Base-by-base conservation (phyloP, 306 rosid species). In the Hylodesmum podocarpum region DNA sequence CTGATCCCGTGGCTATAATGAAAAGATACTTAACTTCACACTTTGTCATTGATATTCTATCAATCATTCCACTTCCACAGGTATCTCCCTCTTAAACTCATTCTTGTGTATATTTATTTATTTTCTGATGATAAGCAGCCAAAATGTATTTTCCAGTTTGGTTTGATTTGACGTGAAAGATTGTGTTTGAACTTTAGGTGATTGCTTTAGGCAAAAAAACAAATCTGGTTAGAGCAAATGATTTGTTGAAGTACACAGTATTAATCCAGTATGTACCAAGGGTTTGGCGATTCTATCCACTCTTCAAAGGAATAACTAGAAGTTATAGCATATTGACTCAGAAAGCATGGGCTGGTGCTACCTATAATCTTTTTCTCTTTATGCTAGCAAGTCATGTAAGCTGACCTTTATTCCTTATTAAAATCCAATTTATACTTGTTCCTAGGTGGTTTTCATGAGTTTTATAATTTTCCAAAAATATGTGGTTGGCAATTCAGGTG, bases 261-360 rank as follows among this genome's bases (percentile, higher is more conserved):
- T 13, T 89, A 53, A 47, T 80, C 40, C 98, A 96, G 67, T 91
- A 81, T 66, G 70, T 89, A 73, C 98, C 99, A 4, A 93, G 99
- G 70, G 70, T 96, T 61, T 6, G 80, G 31, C 79, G 98, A 69
- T 89, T 96, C 40, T 21, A 14, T 85, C 98, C 97, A n/a, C 76
- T 92, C 8, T 91, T 78, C 83, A 78, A 40, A 37, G 93, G 89
- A 91, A 96, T 92, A 57, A 92, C 90, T 3, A 86, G 86, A 77
- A 87, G 89, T 39, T 89, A 91, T 31, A 97, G 99, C 74, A 88
- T 87, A 84, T 79, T 96, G 68, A 91, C 96, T 34, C 91, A 91
- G 84, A 96, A 88, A n/a, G 97, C 93, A 10, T 91, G 96, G 97
- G 88, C 92, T 71, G 92, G 96, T 44, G 97, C 99, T 87, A 91